Evolutionary conservation across 257 asterid genomes (phyloP), one percentile per base, ranked within the genome.

Genomic region (Paraleonurus japonicus): DNA sequence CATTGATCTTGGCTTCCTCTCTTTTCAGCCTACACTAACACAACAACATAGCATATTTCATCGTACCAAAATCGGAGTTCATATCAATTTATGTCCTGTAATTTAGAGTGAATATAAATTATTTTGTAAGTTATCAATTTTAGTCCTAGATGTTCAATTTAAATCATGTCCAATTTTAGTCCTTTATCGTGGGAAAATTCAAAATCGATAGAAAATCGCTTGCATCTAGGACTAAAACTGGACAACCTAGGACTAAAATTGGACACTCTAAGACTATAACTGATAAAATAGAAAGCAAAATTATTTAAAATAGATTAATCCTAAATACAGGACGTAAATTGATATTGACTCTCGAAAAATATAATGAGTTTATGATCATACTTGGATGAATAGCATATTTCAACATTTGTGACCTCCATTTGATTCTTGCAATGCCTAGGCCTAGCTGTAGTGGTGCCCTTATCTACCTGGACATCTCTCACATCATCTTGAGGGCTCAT

Each of bases 401-500:
- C 75, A 23, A 33, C 55, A 58, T 74, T 74, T 1, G 75, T 64
- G 3, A 77, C 43, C 15, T 51, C 67, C 72, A 8, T 71, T 27
- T 69, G 85, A 70, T 76, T 86, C 82, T 41, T 84, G 19, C 87
- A 73, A 57, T 61, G 76, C 65, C 70, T 61, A 51, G 68, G 78
- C 65, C 70, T 61, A 65, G 81, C 26, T 15, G 85, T 65, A 13
- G 85, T 78, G 61, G 82, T 79, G 75, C 88, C 87, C 70, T 80
- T 87, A 73, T 90, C 97, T 5, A 90, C 88, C 77, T 87, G 95
- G 66, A 90, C 95, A 75, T 90, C 97, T 82, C 96, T 75, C 53
- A 88, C 81, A 50, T 89, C 96, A 51, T 80, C 85, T 74, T 79
- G 89, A 0, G 96, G 90, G 84, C 96, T 93, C 97, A 93, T 93